Evolutionary conservation across 2,329 filamentous ascomycete species (phyloP), one percentile per base, ranked within the genome.

Genomic region (Capronia epimyces): DNA sequence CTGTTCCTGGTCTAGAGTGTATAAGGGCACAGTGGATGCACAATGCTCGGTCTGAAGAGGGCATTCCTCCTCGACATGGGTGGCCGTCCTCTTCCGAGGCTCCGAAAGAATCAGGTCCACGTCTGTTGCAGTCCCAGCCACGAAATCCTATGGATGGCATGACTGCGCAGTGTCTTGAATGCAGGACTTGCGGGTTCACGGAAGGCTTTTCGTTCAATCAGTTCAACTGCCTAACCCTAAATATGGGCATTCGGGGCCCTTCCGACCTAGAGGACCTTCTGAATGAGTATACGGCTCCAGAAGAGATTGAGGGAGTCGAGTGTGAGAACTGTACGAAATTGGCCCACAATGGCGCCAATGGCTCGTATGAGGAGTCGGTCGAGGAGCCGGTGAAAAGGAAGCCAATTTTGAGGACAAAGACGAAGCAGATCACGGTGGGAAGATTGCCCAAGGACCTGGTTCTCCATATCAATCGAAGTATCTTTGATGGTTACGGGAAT

Each of bases 161-260:
- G 16, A 76, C 89, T 7, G 91, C 90, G 1, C 91, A 97, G 68
- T 80, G 89, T 32, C 89, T 97, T 1, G 87, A 87, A 0, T 98
- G 93, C 66, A 84, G 87, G 49, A 76, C 77, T 40, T 98, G 93
- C 65, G 88, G 89, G 6, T 86, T 87, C 69, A 89, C 88, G 0
- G 89, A 95, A 62, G 90, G 90, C 1, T 75, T 96, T 12, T 89
- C 87, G 1, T 81, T 97, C 71, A 94, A 89, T 16, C 89, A 89
- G 0, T 97, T 97, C 75, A 96, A 93, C 64, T 96, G 89, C 63
- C 73, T 97, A 41, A 96, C 91, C 0, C 79, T 97, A 0, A 89
- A 85, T 29, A 79, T 97, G 1, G 87, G 86, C 1, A 71, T 76
- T 3, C 76, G 77, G 42, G 77, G 75, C 57, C 73, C 77, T 15